Evolutionary conservation across 129 eudicot genomes (phyloP).

Genomic region (Helichrysum umbraculigerum): DNA sequence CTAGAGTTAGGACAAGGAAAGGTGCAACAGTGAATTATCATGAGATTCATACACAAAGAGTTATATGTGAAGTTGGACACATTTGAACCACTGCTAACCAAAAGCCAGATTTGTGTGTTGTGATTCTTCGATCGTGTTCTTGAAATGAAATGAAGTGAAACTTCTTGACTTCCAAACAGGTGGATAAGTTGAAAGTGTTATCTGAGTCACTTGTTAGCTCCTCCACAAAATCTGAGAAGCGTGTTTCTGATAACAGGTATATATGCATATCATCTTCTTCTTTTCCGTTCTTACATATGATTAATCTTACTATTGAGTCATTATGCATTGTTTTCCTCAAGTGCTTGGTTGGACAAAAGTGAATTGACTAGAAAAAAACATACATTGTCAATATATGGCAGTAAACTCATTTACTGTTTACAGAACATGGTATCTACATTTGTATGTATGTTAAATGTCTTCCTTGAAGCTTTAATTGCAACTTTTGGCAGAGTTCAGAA

Average conservation of each 20-base stretch:
- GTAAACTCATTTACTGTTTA: not conserved
- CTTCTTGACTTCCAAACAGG: conserved; percentile 39
- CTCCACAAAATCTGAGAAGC: conserved; percentile 75
- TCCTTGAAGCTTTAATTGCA: not conserved
- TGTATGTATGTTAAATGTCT: conserved; percentile 11
- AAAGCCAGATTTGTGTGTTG: not conserved
- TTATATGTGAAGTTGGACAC: not conserved
- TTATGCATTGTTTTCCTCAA: not conserved
- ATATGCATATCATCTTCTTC: not conserved
- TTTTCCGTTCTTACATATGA: conserved; percentile 1
- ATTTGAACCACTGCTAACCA: not conserved
- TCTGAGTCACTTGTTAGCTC: conserved; percentile 89
- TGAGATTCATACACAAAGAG: not conserved
- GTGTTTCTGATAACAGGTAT: conserved; percentile 88
- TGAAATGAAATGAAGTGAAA: not conserved
- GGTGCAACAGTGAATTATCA: not conserved
- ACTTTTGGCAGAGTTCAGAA: conserved; percentile 66
- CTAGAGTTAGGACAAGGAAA: not conserved
- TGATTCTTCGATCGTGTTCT: not conserved
- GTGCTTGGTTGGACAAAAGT: conserved; percentile 16
- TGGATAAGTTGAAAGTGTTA: conserved; percentile 90
- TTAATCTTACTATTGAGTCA: not conserved
- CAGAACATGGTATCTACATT: not conserved
- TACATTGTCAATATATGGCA: not conserved
- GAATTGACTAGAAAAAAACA: not conserved